Conservation (phyloP, 495 filamentous ascomycete genomes). For the Xylaria telfairii region DNA sequence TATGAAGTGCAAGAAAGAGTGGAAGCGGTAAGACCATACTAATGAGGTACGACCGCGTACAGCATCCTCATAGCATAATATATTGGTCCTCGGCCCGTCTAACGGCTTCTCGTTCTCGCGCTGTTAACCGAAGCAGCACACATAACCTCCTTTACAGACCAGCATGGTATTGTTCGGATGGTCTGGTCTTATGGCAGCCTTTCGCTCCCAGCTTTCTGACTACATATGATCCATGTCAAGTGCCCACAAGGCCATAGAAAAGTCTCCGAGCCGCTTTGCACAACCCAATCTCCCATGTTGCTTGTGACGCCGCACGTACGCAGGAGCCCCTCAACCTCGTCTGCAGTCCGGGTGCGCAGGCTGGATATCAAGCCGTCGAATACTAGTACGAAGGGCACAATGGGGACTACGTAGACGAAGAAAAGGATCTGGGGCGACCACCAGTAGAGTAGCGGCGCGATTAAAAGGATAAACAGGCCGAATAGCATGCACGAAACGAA, state of each 20-base stretch:
- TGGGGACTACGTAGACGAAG: conserved; percentile 68
- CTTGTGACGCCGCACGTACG: conserved; percentile 51
- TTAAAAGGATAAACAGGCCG: conserved; percentile 58
- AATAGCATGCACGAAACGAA: conserved; percentile 62
- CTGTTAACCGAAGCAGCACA: neutral
- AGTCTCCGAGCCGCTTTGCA: conserved; percentile 56
- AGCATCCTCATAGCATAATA: conserved; percentile 22
- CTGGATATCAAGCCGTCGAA: conserved; percentile 72
- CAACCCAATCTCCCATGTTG: conserved; percentile 56
- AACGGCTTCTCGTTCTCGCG: neutral
- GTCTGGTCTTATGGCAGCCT: neutral
- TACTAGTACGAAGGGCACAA: conserved; percentile 67
- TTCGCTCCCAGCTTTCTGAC: conserved; percentile 36
- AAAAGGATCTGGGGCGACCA: conserved; percentile 62
- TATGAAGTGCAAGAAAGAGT: neutral
- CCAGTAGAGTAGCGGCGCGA: conserved; percentile 62
- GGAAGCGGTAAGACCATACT: neutral
- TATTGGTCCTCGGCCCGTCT: neutral
- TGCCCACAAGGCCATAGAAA: conserved; percentile 58
- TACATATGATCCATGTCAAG: conserved; percentile 58
- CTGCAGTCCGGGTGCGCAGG: conserved; percentile 66
- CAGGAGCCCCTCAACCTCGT: conserved; percentile 66
- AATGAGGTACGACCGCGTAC: conserved; percentile 20
- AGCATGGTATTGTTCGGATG: neutral
- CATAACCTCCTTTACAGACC: neutral